These are phyloP conservation scores for Heliosperma pusillum DNA, from an alignment of 148 eudicot genomes.

Conservation along the genomic window DNA sequence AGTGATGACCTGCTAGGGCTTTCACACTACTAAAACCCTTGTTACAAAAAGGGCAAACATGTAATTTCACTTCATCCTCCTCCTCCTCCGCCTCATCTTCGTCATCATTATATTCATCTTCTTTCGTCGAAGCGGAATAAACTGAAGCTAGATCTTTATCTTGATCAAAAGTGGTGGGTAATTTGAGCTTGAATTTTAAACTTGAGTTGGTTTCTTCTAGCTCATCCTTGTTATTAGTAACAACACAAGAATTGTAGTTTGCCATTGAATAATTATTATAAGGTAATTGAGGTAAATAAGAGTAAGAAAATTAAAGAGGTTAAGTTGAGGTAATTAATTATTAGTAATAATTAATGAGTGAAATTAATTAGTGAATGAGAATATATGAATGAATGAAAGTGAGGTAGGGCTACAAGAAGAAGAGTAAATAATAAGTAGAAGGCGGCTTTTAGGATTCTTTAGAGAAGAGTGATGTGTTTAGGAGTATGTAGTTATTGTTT, in stretches of 20 bases:
- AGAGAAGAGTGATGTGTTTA: no score
- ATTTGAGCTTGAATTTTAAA: slow-evolving; percentile 20
- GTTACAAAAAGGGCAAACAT: neutral
- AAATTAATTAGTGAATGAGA: no score
- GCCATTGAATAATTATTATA: neutral
- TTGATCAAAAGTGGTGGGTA: neutral
- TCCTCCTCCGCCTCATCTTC: neutral
- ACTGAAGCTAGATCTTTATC: neutral
- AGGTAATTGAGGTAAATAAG: neutral
- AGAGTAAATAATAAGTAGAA: no score
- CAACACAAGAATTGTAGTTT: no score
- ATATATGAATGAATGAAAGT: neutral
- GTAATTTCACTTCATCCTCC: neutral
- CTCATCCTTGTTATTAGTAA: neutral
- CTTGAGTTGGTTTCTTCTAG: neutral
- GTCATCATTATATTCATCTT: neutral
- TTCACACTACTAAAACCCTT: slow-evolving; percentile 25
- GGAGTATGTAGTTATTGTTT: no score
- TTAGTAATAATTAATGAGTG: neutral
- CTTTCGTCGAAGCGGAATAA: neutral
- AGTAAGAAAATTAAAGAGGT: neutral
- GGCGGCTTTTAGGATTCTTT: no score
- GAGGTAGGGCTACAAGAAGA: neutral
- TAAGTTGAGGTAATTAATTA: neutral
- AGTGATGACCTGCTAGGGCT: slow-evolving; percentile 36